These are phyloP conservation scores for Boletales sp. DNA, from an alignment of 768 basidiomycete species.

Conservation along the genomic window DNA sequence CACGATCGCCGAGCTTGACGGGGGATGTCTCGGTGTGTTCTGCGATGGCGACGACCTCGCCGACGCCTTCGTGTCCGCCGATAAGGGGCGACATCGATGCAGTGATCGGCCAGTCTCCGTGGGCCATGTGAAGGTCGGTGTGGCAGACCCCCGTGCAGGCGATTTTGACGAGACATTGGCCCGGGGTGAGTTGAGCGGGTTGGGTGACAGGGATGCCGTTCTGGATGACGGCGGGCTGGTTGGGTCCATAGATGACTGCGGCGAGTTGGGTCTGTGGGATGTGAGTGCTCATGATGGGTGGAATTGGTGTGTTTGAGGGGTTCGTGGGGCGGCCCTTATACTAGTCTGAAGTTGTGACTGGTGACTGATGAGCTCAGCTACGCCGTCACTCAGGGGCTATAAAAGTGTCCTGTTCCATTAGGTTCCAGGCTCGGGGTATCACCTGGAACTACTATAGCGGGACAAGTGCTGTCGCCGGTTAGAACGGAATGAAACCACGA, in stretches of 20 bases:
- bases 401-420: no score
- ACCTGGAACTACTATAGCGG: no score
- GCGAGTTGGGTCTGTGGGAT: conserved; percentile 44
- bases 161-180: conserved; percentile 75
- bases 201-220: conserved; percentile 54
- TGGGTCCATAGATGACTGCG: conserved; percentile 34
- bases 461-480: no score
- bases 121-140: conserved; percentile 73
- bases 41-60: conserved; percentile 77
- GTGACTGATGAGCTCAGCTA: no score
- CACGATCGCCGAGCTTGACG: conserved; percentile 73
- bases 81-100: conserved; percentile 57
- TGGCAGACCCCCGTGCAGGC: conserved; percentile 83
- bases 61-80: conserved; percentile 86
- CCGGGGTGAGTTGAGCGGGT: conserved; percentile 54
- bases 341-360: no score
- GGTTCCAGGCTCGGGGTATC: no score
- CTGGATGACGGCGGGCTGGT: conserved; percentile 31
- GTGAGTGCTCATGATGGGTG: conserved; percentile 3
- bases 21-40: conserved; percentile 53
- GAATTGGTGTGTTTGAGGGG: no score
- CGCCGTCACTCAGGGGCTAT: no score
- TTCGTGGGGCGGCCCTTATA: no score
- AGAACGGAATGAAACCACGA: no score
- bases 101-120: conserved; percentile 79